phyloP scores from a whole-genome alignment of 306 rosid genomes.

The Cucurbita moschata region DNA sequence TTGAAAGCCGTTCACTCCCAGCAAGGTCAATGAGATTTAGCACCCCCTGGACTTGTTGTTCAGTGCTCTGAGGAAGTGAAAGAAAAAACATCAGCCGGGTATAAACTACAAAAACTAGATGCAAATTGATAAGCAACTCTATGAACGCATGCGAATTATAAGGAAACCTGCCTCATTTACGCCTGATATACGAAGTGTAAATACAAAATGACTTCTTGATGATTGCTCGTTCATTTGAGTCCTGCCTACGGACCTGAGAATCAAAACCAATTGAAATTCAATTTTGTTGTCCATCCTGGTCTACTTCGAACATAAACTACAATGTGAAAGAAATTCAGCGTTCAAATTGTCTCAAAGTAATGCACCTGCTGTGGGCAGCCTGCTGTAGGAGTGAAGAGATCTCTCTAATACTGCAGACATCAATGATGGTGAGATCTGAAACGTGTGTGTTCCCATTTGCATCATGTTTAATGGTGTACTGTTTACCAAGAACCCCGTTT shows the following conservation, averaged over 20 bases:
- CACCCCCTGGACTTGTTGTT: slow-evolving; percentile 93
- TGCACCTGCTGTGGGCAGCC: slow-evolving; percentile 84
- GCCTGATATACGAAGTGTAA: slow-evolving; percentile 82
- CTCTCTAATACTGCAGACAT: slow-evolving; percentile 68
- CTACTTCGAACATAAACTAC: not conserved
- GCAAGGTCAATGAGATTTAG: slow-evolving; percentile 86
- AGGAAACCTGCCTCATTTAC: slow-evolving; percentile 50
- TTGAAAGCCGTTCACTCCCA: slow-evolving; percentile 89
- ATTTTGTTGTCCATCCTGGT: not conserved
- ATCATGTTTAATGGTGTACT: slow-evolving; percentile 80
- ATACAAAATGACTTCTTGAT: slow-evolving; percentile 90
- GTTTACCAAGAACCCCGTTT: slow-evolving; percentile 47
- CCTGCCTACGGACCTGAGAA: slow-evolving; percentile 79
- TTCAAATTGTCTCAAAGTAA: not conserved
- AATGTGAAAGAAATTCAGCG: not conserved
- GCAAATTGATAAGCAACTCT: not conserved
- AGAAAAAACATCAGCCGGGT: not conserved
- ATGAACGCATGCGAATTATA: not conserved
- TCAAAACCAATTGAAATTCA: not conserved
- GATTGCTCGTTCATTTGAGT: slow-evolving; percentile 97
- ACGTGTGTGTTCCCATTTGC: slow-evolving; percentile 76
- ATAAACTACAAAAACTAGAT: slow-evolving; percentile 1
- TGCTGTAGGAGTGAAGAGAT: slow-evolving; percentile 73
- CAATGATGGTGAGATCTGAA: slow-evolving; percentile 67
- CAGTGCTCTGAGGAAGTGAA: slow-evolving; percentile 45